Percentiles rank a stretch among this genome's conserved stretches.
Conservation (phyloP, 805 yeast genomes). For the Teunomyces pallodes region DNA sequence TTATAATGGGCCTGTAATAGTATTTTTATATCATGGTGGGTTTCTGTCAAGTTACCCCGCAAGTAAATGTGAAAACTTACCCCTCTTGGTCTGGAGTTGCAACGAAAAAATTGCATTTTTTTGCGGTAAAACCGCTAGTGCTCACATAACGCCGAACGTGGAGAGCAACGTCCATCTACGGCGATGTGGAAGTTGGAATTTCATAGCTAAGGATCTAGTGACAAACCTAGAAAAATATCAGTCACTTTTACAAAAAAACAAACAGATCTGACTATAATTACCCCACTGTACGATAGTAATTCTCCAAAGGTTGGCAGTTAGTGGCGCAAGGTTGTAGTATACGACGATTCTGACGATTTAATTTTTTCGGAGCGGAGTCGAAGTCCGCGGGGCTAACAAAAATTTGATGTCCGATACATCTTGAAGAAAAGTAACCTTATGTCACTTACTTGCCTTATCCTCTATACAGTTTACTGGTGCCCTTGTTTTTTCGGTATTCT, state of each 20-base stretch:
- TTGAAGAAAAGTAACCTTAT: neutral
- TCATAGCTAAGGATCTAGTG: too few species aligned
- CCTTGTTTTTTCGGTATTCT: constrained; percentile 32
- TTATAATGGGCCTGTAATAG: neutral
- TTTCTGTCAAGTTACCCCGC: constrained; percentile 5
- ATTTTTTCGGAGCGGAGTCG: neutral
- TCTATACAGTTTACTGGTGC: constrained; percentile 15
- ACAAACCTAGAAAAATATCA: too few species aligned
- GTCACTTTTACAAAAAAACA: neutral
- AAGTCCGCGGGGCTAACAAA: neutral
- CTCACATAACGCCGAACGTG: neutral
- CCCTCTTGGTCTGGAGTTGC: constrained; percentile 3
- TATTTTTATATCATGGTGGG: constrained; percentile 1
- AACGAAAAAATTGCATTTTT: neutral
- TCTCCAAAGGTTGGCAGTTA: neutral
- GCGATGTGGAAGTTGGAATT: neutral
- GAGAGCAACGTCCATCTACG: neutral
- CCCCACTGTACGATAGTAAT: constrained; percentile 1
- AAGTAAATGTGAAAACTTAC: constrained; percentile 5
- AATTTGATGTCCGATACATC: neutral
- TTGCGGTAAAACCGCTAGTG: neutral
- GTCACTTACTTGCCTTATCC: neutral
- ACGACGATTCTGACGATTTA: constrained; percentile 1
- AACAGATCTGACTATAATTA: constrained; percentile 2
- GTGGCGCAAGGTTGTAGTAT: constrained; percentile 1